Evolutionary conservation across 2,329 filamentous ascomycete genomes (phyloP).

Genomic region (Lachnellula cervina): DNA sequence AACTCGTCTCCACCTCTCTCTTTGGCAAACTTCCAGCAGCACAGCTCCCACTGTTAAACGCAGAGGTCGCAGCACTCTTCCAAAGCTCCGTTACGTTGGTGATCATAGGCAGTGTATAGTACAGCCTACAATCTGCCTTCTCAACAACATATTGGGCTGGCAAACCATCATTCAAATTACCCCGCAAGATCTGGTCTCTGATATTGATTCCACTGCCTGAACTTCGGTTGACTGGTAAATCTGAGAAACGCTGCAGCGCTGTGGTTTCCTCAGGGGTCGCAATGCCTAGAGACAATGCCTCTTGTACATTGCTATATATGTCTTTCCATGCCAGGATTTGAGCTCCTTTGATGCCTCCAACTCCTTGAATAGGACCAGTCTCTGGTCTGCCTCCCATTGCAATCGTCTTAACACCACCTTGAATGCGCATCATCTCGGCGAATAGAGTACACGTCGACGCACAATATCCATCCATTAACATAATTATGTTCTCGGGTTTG

Average conservation of each 20-base stretch:
- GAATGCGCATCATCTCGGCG: slow-evolving; percentile 47
- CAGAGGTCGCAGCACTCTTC: slow-evolving; percentile 38
- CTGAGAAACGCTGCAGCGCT: slow-evolving; percentile 17
- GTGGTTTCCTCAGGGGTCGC: slow-evolving; percentile 12
- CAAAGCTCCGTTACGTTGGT: slow-evolving; percentile 48
- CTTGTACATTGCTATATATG: slow-evolving; percentile 18
- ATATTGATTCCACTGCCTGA: slow-evolving; percentile 38
- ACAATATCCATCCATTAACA: slow-evolving; percentile 52
- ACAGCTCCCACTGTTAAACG: slow-evolving; percentile 38
- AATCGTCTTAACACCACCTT: slow-evolving; percentile 50
- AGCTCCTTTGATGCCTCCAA: slow-evolving; percentile 61
- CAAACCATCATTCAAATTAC: slow-evolving; percentile 32
- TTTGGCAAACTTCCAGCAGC: slow-evolving; percentile 23
- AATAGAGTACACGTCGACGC: slow-evolving; percentile 57
- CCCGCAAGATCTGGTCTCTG: slow-evolving; percentile 33
- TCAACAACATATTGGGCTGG: slow-evolving; percentile 58
- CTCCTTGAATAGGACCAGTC: slow-evolving; percentile 51
- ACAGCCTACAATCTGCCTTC: slow-evolving; percentile 56
- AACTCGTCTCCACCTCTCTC: not conserved
- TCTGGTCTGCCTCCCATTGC: slow-evolving; percentile 55
- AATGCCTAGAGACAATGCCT: slow-evolving; percentile 1
- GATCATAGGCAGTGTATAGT: slow-evolving; percentile 51
- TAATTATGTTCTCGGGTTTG: slow-evolving; percentile 33
- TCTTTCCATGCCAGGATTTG: slow-evolving; percentile 28
- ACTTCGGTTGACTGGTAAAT: slow-evolving; percentile 17